Percentiles rank a stretch among this genome's conserved stretches.
Evolutionary conservation across 2,329 filamentous ascomycete genomes (phyloP).

Genomic region (Diaporthe ilicicola): DNA sequence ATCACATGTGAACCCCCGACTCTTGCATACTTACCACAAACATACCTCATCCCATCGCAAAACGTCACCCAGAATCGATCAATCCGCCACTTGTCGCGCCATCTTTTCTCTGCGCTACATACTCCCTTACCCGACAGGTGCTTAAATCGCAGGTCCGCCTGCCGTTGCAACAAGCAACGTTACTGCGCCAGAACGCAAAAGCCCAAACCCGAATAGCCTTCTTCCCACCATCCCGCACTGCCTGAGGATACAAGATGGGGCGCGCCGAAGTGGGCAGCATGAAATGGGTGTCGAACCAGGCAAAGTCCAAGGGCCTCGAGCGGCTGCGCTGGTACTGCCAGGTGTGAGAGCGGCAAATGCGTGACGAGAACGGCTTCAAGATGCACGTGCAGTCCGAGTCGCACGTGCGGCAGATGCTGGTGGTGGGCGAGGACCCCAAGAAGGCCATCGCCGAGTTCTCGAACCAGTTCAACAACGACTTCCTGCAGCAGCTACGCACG

Average conservation of each 20-base stretch:
- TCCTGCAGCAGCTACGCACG: slow-evolving; percentile 79
- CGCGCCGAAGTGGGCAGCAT: slow-evolving; percentile 91
- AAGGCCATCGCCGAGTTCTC: slow-evolving; percentile 85
- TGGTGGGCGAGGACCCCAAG: slow-evolving; percentile 87
- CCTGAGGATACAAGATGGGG: slow-evolving; percentile 70
- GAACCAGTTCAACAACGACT: slow-evolving; percentile 81
- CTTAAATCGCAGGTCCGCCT: no score
- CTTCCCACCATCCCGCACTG: neutral
- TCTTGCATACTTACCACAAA: neutral
- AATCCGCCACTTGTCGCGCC: neutral
- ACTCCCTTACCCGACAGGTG: neutral
- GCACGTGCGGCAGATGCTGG: slow-evolving; percentile 88
- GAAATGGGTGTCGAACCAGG: slow-evolving; percentile 90
- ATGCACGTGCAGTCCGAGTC: slow-evolving; percentile 86
- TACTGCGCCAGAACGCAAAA: neutral
- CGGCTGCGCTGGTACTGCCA: slow-evolving; percentile 92
- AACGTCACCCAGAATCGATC: neutral
- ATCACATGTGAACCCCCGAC: slow-evolving; percentile 6
- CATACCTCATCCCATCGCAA: neutral
- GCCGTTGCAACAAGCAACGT: neutral
- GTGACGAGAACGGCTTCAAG: slow-evolving; percentile 92
- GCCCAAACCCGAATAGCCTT: neutral
- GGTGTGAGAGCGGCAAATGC: slow-evolving; percentile 77
- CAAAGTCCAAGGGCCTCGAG: slow-evolving; percentile 82
- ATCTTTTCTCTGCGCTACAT: neutral